These are phyloP conservation scores for Fusarium incarnatum DNA, from an alignment of 2,329 filamentous ascomycete species.

Conservation along the genomic window DNA sequence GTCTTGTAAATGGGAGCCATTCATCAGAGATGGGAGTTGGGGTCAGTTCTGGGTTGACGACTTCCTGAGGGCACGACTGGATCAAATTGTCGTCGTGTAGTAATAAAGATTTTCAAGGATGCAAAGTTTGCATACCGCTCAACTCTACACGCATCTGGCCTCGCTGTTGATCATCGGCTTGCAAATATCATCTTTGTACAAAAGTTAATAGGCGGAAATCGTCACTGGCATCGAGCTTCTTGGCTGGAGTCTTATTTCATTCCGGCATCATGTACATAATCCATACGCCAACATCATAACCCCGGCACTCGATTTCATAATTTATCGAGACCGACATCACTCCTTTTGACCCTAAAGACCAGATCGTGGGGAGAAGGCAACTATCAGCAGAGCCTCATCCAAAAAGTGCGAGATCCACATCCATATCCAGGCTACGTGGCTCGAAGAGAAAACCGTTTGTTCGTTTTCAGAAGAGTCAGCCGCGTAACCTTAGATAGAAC, in stretches of 20 bases:
- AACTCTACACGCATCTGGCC: not conserved
- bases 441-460: conserved; percentile 6
- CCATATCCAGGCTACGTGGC: conserved; percentile 19
- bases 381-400: conserved; percentile 35
- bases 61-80: conserved; percentile 10
- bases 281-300: conserved; percentile 45
- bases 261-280: conserved; percentile 48
- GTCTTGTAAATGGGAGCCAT: conserved; percentile 9
- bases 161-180: not conserved
- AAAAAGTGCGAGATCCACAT: conserved; percentile 36
- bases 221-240: not conserved
- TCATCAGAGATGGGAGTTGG: conserved; percentile 13
- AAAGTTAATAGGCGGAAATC: not conserved
- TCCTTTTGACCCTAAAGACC: conserved; percentile 39
- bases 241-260: conserved; percentile 44
- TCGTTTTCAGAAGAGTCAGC: conserved; percentile 7
- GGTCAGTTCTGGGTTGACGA: conserved; percentile 3
- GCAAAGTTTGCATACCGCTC: conserved; percentile 31
- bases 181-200: not conserved
- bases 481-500: conserved; percentile 24
- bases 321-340: conserved; percentile 30
- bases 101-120: conserved; percentile 41
- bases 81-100: conserved; percentile 20
- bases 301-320: conserved; percentile 35
- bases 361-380: conserved; percentile 29